These are phyloP conservation scores for Pichia rugopelliculosa DNA, from an alignment of 805 yeast genomes.

Conservation along the genomic window DNA sequence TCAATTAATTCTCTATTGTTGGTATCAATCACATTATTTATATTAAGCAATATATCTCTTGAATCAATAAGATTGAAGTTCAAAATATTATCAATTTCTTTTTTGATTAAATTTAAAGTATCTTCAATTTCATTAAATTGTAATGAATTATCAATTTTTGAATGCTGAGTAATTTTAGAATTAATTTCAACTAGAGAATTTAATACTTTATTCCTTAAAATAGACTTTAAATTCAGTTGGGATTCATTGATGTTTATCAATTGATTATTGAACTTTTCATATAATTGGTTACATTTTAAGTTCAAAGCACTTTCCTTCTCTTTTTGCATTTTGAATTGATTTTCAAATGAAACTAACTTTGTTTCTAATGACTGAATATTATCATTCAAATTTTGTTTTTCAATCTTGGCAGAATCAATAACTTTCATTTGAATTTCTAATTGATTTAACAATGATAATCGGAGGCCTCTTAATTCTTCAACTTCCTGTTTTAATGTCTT, in stretches of 20 bases:
- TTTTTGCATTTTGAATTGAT: constrained; percentile 23
- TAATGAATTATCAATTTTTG: background rate
- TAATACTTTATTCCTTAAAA: background rate
- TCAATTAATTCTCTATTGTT: background rate
- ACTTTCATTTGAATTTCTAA: constrained; percentile 12
- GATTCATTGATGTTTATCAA: background rate
- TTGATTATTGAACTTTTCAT: constrained; percentile 1
- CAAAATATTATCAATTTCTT: background rate
- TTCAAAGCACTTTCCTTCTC: constrained; percentile 11
- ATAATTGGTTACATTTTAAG: background rate
- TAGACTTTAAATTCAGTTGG: background rate
- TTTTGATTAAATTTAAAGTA: background rate
- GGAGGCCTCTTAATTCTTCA: constrained; percentile 37
- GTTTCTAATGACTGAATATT: constrained; percentile 21
- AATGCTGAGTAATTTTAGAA: background rate
- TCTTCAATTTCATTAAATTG: background rate
- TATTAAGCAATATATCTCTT: background rate
- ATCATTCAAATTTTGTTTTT: constrained; percentile 15
- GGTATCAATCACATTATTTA: background rate
- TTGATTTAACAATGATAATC: constrained; percentile 28
- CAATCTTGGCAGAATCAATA: constrained; percentile 16
- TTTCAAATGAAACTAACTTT: constrained; percentile 27
- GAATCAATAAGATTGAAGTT: background rate
- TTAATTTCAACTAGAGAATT: background rate
- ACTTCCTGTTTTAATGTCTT: constrained; percentile 45